phyloP scores from a whole-genome alignment of 2,329 filamentous ascomycete genomes.

The Bipolaris victoriae region DNA sequence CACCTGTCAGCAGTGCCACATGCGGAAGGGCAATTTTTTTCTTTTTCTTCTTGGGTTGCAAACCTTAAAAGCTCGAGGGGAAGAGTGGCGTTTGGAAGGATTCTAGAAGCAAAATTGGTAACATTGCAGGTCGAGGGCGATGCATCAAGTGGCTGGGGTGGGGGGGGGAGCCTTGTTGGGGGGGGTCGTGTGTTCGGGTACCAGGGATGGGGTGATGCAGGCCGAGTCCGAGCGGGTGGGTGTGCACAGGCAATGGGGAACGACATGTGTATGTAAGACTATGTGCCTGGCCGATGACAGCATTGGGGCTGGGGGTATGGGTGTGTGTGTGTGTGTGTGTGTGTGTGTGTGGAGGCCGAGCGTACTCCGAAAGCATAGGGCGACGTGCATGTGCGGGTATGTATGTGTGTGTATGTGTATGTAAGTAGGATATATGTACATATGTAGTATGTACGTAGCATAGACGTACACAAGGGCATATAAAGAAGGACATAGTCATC shows the following conservation, averaged over 20 bases:
- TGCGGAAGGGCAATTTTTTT: not conserved
- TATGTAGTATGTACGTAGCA: no score
- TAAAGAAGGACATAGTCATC: no score
- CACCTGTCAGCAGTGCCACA: constrained; percentile 2
- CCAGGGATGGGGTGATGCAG: constrained; percentile 4
- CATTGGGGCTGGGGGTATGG: not conserved
- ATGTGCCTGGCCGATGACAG: constrained; percentile 1
- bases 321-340: not conserved
- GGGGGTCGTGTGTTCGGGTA: constrained; percentile 11
- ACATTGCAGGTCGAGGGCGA: constrained; percentile 20
- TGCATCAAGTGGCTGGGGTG: not conserved
- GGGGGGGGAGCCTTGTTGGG: not conserved
- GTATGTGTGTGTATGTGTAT: not conserved
- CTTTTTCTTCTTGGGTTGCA: not conserved
- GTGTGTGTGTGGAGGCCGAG: no score
- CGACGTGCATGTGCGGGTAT: constrained; percentile 9
- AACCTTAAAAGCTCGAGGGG: constrained; percentile 11
- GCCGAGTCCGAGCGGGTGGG: constrained; percentile 3
- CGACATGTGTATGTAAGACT: not conserved
- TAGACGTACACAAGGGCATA: no score
- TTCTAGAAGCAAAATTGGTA: constrained; percentile 26
- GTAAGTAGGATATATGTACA: no score
- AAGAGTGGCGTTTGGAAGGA: constrained; percentile 7
- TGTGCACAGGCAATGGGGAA: constrained; percentile 15
- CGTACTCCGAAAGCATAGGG: constrained; percentile 1